Conservation (phyloP, 495 filamentous ascomycete species). For the Poronia punctata region DNA sequence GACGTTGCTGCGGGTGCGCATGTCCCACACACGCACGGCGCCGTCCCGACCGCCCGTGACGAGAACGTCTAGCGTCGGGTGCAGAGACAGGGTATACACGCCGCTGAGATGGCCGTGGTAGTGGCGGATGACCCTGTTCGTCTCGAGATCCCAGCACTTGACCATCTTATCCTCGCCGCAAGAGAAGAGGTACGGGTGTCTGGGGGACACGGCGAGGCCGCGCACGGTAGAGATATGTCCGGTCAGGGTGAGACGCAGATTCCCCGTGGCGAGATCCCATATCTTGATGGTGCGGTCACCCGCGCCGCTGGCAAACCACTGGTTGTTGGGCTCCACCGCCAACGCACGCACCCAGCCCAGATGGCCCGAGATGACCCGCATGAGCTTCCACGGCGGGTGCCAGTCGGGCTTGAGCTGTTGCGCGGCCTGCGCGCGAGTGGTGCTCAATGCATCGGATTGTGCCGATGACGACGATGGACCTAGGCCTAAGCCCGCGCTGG, state of each 20-base stretch:
- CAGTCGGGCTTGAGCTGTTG: conserved; percentile 79
- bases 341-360: conserved; percentile 90
- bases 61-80: conserved; percentile 89
- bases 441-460: conserved; percentile 34
- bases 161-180: conserved; percentile 99
- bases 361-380: conserved; percentile 95
- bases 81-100: conserved; percentile 84
- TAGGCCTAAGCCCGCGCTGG: too few relatives aligned
- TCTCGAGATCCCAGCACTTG: conserved; percentile 98
- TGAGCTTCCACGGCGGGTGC: conserved; percentile 98
- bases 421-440: conserved; percentile 60
- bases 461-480: conserved; percentile 15
- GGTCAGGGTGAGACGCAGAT: conserved; percentile 77
- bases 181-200: conserved; percentile 96
- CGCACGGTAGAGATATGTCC: conserved; percentile 97
- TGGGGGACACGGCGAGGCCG: conserved; percentile 83
- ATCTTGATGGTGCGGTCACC: conserved; percentile 98
- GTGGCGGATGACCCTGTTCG: conserved; percentile 96
- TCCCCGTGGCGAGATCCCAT: conserved; percentile 89
- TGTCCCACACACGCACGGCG: conserved; percentile 94
- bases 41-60: conserved; percentile 94
- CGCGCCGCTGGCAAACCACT: conserved; percentile 96
- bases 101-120: conserved; percentile 97
- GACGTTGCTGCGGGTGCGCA: conserved; percentile 91
- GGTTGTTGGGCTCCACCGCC: conserved; percentile 89